Evolutionary conservation across 805 yeast species (phyloP), one percentile per base, ranked within the genome.

Genomic region (Candida sakaeoensis): DNA sequence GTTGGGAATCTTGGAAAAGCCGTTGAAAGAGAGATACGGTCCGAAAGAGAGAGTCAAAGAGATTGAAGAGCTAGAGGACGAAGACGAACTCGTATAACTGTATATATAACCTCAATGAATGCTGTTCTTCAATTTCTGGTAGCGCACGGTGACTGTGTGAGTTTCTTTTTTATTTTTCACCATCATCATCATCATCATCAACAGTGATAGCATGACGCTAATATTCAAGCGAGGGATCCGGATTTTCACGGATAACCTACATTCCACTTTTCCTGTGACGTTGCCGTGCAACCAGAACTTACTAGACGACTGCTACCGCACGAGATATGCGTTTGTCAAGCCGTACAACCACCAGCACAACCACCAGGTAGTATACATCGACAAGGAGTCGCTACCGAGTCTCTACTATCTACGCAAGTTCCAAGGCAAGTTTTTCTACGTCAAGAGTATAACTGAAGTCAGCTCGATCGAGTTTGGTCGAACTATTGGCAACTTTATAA

Each of bases 61-160:
- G 30, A 50, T 68, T 10, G 72, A 68, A 48, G 69, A 67, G 50
- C 58, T 58, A 44, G 74, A 68, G 47, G 62, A 57, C 3, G 72
- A 68, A 48, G 72, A 68, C 41, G 58, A 46, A 21, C 15, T 34
- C 13, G 37, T 33, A 23, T 19, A 26, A 8, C 4, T 22, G 16
- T 30, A 22, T 23, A 31, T 13, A 33, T 17, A 26, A n/a, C n/a
- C n/a, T n/a, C n/a, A n/a, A n/a, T n/a, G n/a, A n/a, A n/a, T n/a
- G n/a, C n/a, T n/a, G n/a, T n/a, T 17, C 9, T 38, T 14, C 6
- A 33, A 30, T 15, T 19, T 9, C 19, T 29, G 34, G 33, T 29
- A 29, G 29, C 39, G 19, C n/a, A n/a, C n/a, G n/a, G n/a, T n/a
- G n/a, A n/a, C n/a, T n/a, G n/a, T n/a, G n/a, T n/a, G n/a, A n/a